phyloP scores from a whole-genome alignment of 257 asterid genomes.

The Solanum okadae region DNA sequence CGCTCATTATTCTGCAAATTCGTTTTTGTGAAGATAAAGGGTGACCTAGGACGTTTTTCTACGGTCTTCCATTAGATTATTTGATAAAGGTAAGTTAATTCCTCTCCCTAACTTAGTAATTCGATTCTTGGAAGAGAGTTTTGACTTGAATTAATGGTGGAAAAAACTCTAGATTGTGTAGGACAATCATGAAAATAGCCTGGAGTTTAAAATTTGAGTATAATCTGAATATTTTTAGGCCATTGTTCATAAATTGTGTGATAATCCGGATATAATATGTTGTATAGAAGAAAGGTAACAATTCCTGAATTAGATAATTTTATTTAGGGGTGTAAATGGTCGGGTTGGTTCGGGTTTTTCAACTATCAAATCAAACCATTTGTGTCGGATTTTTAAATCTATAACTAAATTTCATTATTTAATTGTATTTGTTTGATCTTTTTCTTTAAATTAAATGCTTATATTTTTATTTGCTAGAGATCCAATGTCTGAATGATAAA shows the following conservation, averaged over 20 bases:
- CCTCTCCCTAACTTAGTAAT: not conserved
- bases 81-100: no score
- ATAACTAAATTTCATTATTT: not conserved
- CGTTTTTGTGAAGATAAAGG: not conserved
- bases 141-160: not conserved
- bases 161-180: not conserved
- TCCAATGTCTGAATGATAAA: not conserved
- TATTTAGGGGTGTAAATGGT: no score
- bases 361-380: no score
- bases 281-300: no score
- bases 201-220: not conserved
- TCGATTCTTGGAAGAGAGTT: not conserved
- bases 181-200: not conserved
- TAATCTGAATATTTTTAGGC: not conserved
- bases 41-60: not conserved
- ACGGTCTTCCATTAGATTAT: not conserved
- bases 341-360: no score
- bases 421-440: no score
- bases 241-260: not conserved
- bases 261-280: not conserved
- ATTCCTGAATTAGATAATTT: no score
- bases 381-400: no score
- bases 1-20: not conserved
- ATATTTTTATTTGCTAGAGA: not conserved
- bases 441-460: no score